phyloP scores from a whole-genome alignment of 306 rosid genomes.

The Quillaja saponaria region DNA sequence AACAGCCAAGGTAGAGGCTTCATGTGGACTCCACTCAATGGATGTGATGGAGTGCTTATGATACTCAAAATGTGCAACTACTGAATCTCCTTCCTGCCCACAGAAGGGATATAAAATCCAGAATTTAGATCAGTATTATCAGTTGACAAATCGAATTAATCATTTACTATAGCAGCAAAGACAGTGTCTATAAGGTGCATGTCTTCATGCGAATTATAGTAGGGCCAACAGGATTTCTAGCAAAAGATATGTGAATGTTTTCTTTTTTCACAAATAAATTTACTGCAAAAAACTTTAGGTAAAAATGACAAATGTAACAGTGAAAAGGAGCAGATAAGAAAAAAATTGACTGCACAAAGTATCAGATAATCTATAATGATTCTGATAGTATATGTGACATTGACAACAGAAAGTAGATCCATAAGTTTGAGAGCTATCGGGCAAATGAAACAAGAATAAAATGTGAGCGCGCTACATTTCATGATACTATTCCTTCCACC shows the following conservation, averaged over 20 bases:
- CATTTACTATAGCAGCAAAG: not conserved
- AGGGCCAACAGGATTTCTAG: too few species aligned
- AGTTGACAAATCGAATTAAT: not conserved
- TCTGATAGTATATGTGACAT: not conserved
- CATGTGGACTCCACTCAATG: conserved; percentile 96
- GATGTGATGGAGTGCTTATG: conserved; percentile 88
- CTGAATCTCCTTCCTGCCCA: conserved; percentile 73
- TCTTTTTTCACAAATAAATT: too few species aligned
- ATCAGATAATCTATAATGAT: not conserved
- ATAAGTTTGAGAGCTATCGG: not conserved
- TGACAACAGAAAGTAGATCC: not conserved
- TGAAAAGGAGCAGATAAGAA: too few species aligned
- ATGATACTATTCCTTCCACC: conserved; percentile 4
- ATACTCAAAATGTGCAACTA: conserved; percentile 84
- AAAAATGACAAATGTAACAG: too few species aligned
- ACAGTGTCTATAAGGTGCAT: too few species aligned
- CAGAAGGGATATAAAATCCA: not conserved
- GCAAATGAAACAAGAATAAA: conserved; percentile 20
- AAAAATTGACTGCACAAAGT: too few species aligned
- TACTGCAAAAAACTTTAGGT: too few species aligned
- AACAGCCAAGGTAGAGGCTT: conserved; percentile 86
- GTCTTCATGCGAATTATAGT: too few species aligned
- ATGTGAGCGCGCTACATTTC: not conserved
- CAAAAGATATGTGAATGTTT: too few species aligned
- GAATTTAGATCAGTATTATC: not conserved